Base-by-base conservation (phyloP, 192 early-diverging fungal genomes). In the Podila epicladia region DNA sequence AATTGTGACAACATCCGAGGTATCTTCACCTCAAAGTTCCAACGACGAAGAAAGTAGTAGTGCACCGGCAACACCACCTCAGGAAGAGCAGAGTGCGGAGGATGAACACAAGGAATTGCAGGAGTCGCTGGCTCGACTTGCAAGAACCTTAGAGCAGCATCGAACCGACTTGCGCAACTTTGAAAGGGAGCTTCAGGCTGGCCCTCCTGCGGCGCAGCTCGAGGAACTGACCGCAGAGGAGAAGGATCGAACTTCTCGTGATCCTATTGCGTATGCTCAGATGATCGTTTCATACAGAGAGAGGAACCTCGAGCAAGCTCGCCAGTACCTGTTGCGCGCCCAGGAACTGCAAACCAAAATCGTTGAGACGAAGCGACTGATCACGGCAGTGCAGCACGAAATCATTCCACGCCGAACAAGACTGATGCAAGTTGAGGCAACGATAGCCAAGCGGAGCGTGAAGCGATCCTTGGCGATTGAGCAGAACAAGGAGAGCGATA, bases 101-200 rank as follows among this genome's bases (percentile, higher is more conserved):
- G 17, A 26, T 55, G 53, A 55, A 55, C 53, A 12, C 0, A 55
- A 50, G 41, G 19, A 20, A 5, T 41, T 65, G 17, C 41, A 65
- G 48, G 64, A 65, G 5, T 5, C 61, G 5, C 28, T 75, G 26
- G 51, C 20, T 22, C 62, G 58, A 9, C 41, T 68, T 31, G 64
- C 61, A 38, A 63, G 20, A 9, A 26, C 32, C 19, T 63, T 76
- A 2, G 74, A 76, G 6, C 62, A 68, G 20, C 74, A 69, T 17
- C 50, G 74, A 1, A 28, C 41, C 0, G 51, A 76, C 35, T 55
- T 60, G 33, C 67, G 59, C 31, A n/a, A 76, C n/a, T 53, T 29
- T n/a, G 67, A 76, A n/a, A 32, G 49, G 11, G 67, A 70, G 22
- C 53, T 55, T 22, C 64, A 55, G 17, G 11, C 12, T 2, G 53